These are phyloP conservation scores for Umbellularia californica DNA, from an alignment of 164 flowering plant genomes.

Conservation along the genomic window DNA sequence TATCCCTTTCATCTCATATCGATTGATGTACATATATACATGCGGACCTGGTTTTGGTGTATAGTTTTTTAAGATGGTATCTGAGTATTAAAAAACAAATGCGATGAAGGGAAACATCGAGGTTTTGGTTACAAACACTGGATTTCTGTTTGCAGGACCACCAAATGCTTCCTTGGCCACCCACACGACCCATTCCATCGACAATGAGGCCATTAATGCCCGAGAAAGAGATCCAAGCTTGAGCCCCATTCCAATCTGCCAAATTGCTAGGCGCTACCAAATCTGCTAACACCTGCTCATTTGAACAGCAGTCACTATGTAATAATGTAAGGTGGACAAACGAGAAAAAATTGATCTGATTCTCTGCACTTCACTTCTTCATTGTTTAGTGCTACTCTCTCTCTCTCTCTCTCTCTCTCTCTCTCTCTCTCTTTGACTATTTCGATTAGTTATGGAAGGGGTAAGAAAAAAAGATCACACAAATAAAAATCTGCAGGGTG, in stretches of 20 bases:
- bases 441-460: too few species aligned
- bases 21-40: too few species aligned
- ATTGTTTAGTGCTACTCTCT: too few species aligned
- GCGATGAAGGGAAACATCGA: too few species aligned
- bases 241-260: not conserved
- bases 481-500: not conserved
- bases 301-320: not conserved
- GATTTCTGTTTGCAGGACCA: not conserved
- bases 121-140: not conserved
- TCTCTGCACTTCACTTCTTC: too few species aligned
- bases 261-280: not conserved
- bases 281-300: not conserved
- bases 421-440: too few species aligned
- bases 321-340: not conserved
- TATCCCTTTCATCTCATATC: too few species aligned
- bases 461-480: too few species aligned
- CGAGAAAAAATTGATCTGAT: not conserved
- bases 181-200: not conserved
- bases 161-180: constrained; percentile 1
- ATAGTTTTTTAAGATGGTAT: too few species aligned
- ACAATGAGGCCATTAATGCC: not conserved
- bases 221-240: not conserved
- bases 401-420: too few species aligned
- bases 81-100: too few species aligned
- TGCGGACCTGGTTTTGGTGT: too few species aligned